These are phyloP conservation scores for Mrakia hoshinonis DNA, from an alignment of 768 basidiomycete genomes.

Conservation along the genomic window DNA sequence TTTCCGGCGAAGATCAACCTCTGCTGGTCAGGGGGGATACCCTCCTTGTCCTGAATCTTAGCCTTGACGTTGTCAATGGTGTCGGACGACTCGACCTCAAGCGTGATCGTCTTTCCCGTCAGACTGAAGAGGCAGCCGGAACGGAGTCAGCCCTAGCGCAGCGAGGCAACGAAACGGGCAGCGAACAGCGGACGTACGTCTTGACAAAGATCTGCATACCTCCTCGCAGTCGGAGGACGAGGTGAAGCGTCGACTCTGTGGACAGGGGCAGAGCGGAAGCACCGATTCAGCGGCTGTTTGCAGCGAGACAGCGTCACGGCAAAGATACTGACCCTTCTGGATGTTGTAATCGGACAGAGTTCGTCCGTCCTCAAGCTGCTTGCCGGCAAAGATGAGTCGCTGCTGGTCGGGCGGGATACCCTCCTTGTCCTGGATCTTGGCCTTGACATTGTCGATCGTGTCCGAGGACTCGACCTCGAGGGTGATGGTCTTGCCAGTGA, in stretches of 20 bases:
- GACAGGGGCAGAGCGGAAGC: too few relatives aligned
- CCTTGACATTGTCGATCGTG: constrained; percentile 47
- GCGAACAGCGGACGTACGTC: constrained; percentile 3
- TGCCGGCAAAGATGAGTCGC: constrained; percentile 83
- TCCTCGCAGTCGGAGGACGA: constrained; percentile 73
- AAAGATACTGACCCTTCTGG: constrained; percentile 66
- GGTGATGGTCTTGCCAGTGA: constrained; percentile 42
- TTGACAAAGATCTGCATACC: constrained; percentile 57
- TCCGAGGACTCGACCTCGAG: constrained; percentile 61
- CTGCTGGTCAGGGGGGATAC: constrained; percentile 82
- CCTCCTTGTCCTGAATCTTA: constrained; percentile 43
- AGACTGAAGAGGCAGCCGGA: constrained; percentile 32
- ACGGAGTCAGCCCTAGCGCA: not conserved
- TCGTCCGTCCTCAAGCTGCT: constrained; percentile 84
- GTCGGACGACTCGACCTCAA: constrained; percentile 46
- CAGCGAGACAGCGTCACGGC: constrained; percentile 46
- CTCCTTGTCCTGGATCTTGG: constrained; percentile 40
- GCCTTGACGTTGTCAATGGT: constrained; percentile 47
- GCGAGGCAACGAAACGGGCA: not conserved
- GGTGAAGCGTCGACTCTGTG: constrained; percentile 40
- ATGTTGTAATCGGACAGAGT: constrained; percentile 83
- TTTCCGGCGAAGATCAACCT: constrained; percentile 88
- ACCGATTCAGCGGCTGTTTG: not conserved
- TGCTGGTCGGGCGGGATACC: constrained; percentile 82
- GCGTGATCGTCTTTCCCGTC: constrained; percentile 42